A percentile compares a stretch with the other conserved stretches of the same genome.
Evolutionary conservation across 345 rosid species (phyloP).

Genomic region (Arabis alpina): DNA sequence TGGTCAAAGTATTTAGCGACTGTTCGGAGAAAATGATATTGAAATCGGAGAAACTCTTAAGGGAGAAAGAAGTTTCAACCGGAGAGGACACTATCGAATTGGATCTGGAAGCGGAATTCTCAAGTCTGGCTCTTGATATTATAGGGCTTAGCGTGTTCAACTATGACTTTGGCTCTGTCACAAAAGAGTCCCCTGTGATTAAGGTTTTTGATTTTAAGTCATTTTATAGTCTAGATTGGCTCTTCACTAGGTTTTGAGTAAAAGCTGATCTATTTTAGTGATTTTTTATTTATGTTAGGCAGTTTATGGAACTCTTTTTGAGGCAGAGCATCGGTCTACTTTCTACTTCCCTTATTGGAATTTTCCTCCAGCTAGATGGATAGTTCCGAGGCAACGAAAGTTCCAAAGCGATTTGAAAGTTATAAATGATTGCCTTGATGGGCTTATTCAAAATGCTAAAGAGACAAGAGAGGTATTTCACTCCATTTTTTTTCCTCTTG

Average conservation of each 20-base stretch:
- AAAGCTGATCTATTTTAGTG: neutral
- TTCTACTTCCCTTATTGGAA: constrained; percentile 97
- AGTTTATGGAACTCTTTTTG: constrained; percentile 95
- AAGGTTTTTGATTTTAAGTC: constrained; percentile 52
- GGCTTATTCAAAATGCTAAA: constrained; percentile 90
- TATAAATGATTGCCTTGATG: constrained; percentile 94
- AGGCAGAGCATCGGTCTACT: constrained; percentile 97
- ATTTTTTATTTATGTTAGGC: constrained; percentile 56
- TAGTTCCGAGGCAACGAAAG: constrained; percentile 89
- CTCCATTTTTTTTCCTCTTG: neutral
- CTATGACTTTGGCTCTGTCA: constrained; percentile 90
- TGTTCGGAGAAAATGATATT: constrained; percentile 75
- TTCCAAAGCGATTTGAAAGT: constrained; percentile 81
- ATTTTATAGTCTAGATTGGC: neutral
- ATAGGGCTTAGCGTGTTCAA: constrained; percentile 96
- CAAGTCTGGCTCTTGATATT: constrained; percentile 90
- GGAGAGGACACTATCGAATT: constrained; percentile 61
- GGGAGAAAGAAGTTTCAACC: constrained; percentile 45
- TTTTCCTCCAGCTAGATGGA: constrained; percentile 85
- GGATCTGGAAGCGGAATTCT: constrained; percentile 96
- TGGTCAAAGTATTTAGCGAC: constrained; percentile 75
- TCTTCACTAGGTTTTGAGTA: neutral
- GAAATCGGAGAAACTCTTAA: constrained; percentile 71
- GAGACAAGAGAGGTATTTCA: constrained; percentile 75
- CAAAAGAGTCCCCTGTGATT: constrained; percentile 93